phyloP scores from a whole-genome alignment of 768 basidiomycete species.

The Collybiopsis luxurians region DNA sequence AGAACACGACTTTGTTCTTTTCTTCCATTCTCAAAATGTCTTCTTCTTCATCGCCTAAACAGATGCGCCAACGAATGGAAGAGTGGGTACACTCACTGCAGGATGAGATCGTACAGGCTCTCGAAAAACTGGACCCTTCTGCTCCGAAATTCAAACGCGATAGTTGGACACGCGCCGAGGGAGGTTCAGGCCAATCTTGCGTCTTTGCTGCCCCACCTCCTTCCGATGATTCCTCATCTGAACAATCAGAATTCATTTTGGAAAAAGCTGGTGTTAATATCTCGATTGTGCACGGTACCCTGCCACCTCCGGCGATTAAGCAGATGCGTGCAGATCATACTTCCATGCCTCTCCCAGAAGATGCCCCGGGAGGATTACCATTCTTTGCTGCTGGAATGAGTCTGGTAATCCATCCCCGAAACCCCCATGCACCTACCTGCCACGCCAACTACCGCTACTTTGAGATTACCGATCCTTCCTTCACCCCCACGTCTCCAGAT shows the following conservation, averaged over 20 bases:
- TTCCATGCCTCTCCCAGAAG: constrained; percentile 61
- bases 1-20: too few species aligned
- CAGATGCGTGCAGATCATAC: constrained; percentile 95
- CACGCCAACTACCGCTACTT: constrained; percentile 99
- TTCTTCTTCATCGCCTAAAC: constrained; percentile 14
- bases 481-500: constrained; percentile 17
- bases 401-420: constrained; percentile 91
- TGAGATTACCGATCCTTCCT: constrained; percentile 67
- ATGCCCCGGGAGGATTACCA: constrained; percentile 64
- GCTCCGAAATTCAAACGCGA: constrained; percentile 78
- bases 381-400: constrained; percentile 94
- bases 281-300: constrained; percentile 82
- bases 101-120: constrained; percentile 67
- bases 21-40: constrained; percentile 11
- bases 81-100: constrained; percentile 77
- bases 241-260: not conserved
- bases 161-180: constrained; percentile 69
- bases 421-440: constrained; percentile 90
- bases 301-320: constrained; percentile 86
- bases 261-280: constrained; percentile 98
- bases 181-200: constrained; percentile 79
- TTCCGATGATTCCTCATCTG: constrained; percentile 48
- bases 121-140: constrained; percentile 77
- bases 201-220: constrained; percentile 57
- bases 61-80: constrained; percentile 79